phyloP scores from a whole-genome alignment of 2,329 filamentous ascomycete species.

The Aureobasidium musti region DNA sequence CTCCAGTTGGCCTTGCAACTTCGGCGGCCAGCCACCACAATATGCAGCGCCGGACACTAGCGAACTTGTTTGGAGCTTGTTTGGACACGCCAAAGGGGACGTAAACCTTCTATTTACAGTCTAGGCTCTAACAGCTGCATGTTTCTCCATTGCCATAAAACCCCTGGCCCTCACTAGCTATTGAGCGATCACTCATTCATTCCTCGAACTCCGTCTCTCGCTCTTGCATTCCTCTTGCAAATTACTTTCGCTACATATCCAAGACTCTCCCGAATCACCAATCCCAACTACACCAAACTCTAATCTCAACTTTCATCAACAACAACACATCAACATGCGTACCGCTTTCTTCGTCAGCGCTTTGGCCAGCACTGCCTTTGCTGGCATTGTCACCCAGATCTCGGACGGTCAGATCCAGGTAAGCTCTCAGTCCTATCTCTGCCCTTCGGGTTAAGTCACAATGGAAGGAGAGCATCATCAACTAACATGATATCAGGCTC shows the following conservation, averaged over 20 bases:
- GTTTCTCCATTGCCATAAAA: conserved; percentile 25
- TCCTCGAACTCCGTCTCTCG: conserved; percentile 12
- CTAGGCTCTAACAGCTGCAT: conserved; percentile 20
- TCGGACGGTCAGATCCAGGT: conserved; percentile 32
- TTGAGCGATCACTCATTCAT: conserved; percentile 20
- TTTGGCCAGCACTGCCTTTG: conserved; percentile 28
- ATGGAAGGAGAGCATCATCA: background rate
- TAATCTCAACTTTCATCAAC: conserved; percentile 8
- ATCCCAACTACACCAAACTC: conserved; percentile 13
- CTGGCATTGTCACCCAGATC: conserved; percentile 31
- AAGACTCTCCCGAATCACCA: background rate
- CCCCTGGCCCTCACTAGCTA: conserved; percentile 11
- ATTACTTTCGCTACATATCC: conserved; percentile 24
- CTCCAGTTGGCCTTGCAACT: conserved; percentile 17
- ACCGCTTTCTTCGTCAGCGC: conserved; percentile 29
- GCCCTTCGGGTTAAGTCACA: background rate
- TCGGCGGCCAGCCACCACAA: conserved; percentile 20
- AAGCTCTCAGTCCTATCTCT: background rate
- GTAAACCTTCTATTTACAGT: conserved; percentile 27
- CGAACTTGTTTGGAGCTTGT: conserved; percentile 26
- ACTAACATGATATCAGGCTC: background rate
- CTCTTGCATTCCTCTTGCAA: conserved; percentile 28
- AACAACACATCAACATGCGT: conserved; percentile 31
- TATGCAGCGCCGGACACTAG: conserved; percentile 2
- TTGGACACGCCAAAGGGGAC: conserved; percentile 11